These are phyloP conservation scores for Petunia axillaris DNA, from an alignment of 257 asterid species.

Conservation along the genomic window DNA sequence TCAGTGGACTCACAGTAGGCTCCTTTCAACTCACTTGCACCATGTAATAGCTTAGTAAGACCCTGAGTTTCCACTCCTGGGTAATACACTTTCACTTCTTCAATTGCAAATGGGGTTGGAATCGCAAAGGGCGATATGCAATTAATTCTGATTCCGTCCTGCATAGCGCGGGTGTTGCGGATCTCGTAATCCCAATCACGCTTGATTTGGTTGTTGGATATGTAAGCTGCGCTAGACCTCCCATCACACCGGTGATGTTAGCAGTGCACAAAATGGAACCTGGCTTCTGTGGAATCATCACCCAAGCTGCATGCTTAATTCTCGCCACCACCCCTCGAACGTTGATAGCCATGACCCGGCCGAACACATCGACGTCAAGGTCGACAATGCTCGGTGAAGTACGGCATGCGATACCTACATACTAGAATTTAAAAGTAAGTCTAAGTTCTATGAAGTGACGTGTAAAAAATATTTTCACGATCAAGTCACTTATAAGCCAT, in stretches of 20 bases:
- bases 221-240: conserved; percentile 70
- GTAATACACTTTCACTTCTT: conserved; percentile 52
- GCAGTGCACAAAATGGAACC: conserved; percentile 86
- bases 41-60: conserved; percentile 52
- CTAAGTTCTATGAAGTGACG: no score
- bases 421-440: no score
- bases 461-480: no score
- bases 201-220: conserved; percentile 69
- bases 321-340: conserved; percentile 74
- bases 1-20: conserved; percentile 63
- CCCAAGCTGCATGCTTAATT: conserved; percentile 85
- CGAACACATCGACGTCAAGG: conserved; percentile 63
- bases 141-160: conserved; percentile 65
- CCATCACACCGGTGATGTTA: conserved; percentile 73
- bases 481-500: no score
- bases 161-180: conserved; percentile 64
- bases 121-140: conserved; percentile 82
- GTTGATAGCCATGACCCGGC: conserved; percentile 69
- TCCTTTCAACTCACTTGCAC: conserved; percentile 59
- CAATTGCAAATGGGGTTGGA: conserved; percentile 69
- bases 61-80: conserved; percentile 44
- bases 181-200: conserved; percentile 63
- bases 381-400: conserved; percentile 66
- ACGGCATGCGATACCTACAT: conserved; percentile 54
- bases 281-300: conserved; percentile 63